Percentiles rank a stretch among this genome's conserved stretches.
phyloP scores from a whole-genome alignment of 768 basidiomycete genomes.

The Macrolepiota fuliginosa region DNA sequence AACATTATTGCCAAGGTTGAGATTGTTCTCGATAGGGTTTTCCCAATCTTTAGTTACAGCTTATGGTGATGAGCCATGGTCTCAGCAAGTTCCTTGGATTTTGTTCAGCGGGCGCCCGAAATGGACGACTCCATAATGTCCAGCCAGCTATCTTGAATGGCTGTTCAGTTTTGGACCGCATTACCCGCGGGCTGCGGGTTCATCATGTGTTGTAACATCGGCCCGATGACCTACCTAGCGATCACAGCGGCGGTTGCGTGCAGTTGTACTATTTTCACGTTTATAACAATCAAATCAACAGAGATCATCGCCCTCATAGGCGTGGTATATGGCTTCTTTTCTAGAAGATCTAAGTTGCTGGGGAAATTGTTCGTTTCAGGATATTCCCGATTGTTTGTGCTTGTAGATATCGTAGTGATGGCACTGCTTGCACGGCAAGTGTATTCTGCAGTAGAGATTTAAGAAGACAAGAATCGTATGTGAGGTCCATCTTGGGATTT shows the following conservation, averaged over 20 bases:
- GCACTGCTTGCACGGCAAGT: constrained; percentile 5
- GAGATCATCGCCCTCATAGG: constrained; percentile 28
- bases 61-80: constrained; percentile 30
- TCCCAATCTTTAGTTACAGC: constrained; percentile 39
- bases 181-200: not conserved
- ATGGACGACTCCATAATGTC: no score
- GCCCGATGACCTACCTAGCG: not conserved
- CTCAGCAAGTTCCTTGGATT: constrained; percentile 26
- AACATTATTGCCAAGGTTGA: not conserved
- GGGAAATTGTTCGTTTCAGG: not conserved
- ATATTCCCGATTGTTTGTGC: not conserved
- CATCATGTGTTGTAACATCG: not conserved
- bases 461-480: constrained; percentile 2
- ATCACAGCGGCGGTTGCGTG: constrained; percentile 32
- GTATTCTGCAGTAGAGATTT: not conserved
- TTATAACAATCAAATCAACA: constrained; percentile 26
- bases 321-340: constrained; percentile 38
- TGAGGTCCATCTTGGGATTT: constrained; percentile 15
- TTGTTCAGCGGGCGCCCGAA: constrained; percentile 20
- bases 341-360: constrained; percentile 18
- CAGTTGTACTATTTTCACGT: constrained; percentile 29
- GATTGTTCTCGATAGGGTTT: constrained; percentile 23
- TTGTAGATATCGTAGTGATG: constrained; percentile 1
- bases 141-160: not conserved
- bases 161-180: not conserved